These are phyloP conservation scores for Volvox africanus DNA, from an alignment of 139 green algal species.

Conservation along the genomic window DNA sequence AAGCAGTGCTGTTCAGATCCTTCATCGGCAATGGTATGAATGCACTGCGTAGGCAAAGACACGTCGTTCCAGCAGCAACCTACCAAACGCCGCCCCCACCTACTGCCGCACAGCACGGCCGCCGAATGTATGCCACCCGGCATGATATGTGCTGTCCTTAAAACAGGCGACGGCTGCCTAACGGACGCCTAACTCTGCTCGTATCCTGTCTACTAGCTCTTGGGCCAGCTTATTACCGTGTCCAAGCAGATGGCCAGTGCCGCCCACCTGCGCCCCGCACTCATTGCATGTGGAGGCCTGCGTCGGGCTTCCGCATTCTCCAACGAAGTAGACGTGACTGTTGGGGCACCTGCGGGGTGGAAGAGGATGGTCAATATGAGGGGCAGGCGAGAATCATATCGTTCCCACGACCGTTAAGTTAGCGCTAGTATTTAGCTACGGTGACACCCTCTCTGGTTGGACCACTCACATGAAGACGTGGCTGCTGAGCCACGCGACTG, in stretches of 20 bases:
- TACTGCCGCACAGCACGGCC: too few relatives aligned
- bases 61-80: too few relatives aligned
- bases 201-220: neutral
- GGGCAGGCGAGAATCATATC: too few relatives aligned
- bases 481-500: constrained; percentile 2
- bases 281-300: neutral
- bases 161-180: neutral
- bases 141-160: too few relatives aligned
- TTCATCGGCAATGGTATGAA: too few relatives aligned
- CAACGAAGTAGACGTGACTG: constrained; percentile 14
- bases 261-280: constrained; percentile 25
- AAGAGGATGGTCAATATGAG: too few relatives aligned
- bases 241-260: constrained; percentile 7
- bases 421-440: neutral
- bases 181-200: neutral
- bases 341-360: neutral
- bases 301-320: constrained; percentile 8
- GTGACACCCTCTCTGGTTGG: neutral
- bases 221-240: neutral
- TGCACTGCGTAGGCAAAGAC: too few relatives aligned
- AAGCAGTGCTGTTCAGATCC: too few relatives aligned
- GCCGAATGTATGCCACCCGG: too few relatives aligned
- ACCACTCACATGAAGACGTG: constrained; percentile 30
- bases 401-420: neutral
- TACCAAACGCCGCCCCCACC: too few relatives aligned